Conservation (phyloP, 108 stramenopile genomes). For the Stephanodiscus minutulus region DNA sequence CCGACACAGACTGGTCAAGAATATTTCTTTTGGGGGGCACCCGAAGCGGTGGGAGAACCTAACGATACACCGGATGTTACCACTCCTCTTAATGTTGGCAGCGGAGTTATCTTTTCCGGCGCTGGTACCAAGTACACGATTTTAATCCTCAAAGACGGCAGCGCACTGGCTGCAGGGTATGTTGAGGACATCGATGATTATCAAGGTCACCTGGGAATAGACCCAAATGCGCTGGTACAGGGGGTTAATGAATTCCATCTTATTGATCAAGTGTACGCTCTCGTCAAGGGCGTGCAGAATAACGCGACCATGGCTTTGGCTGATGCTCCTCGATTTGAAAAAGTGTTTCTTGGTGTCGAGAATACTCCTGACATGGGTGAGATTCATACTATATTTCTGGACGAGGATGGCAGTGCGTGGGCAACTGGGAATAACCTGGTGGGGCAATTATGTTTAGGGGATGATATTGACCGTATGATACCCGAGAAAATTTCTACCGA, state of each 20-base stretch:
- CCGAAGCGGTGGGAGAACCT: constrained; percentile 25
- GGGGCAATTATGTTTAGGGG: constrained; percentile 43
- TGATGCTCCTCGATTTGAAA: constrained; percentile 30
- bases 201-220: constrained; percentile 38
- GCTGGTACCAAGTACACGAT: constrained; percentile 37
- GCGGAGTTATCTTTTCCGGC: constrained; percentile 7
- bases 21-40: constrained; percentile 42
- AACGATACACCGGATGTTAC: constrained; percentile 15
- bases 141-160: constrained; percentile 25
- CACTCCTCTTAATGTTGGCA: constrained; percentile 19
- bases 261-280: constrained; percentile 18
- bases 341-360: constrained; percentile 30
- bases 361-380: constrained; percentile 15
- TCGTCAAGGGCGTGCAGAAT: background rate
- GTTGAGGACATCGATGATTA: constrained; percentile 27
- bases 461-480: constrained; percentile 24
- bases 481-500: constrained; percentile 30
- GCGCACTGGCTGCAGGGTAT: constrained; percentile 29
- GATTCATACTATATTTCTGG: constrained; percentile 38
- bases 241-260: constrained; percentile 31
- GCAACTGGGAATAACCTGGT: constrained; percentile 25
- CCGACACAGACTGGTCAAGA: constrained; percentile 5
- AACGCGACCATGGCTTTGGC: background rate
- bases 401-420: constrained; percentile 28
- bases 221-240: constrained; percentile 6